Evolutionary conservation across 1,284 basidiomycete genomes (phyloP).

Genomic region (Irpex sp.): DNA sequence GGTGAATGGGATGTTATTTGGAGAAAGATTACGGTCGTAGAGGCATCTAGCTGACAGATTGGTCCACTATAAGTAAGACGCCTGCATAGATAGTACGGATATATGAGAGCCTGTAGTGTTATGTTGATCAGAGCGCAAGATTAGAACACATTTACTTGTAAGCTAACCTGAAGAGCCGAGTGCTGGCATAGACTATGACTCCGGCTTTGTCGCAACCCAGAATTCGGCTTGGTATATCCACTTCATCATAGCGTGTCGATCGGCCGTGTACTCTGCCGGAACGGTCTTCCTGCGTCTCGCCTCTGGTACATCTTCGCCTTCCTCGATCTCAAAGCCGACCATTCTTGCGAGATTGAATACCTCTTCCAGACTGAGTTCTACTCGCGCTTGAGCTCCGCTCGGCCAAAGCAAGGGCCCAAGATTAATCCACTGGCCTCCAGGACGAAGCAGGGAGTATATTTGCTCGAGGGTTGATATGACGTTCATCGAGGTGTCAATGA

Average conservation of each 20-base stretch:
- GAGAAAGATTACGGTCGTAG: constrained; percentile 4
- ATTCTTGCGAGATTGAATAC: constrained; percentile 44
- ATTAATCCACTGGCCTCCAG: constrained; percentile 65
- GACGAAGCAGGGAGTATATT: constrained; percentile 48
- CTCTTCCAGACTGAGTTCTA: constrained; percentile 64
- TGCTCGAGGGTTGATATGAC: constrained; percentile 50
- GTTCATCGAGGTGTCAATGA: constrained; percentile 67
- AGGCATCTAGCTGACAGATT: not conserved
- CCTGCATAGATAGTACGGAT: not conserved
- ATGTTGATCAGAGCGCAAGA: not conserved
- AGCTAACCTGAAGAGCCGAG: no score
- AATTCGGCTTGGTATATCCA: constrained; percentile 66
- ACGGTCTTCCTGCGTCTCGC: constrained; percentile 34
- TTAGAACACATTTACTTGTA: no score
- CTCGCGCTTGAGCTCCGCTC: constrained; percentile 44
- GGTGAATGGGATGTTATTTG: constrained; percentile 3
- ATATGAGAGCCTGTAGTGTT: not conserved
- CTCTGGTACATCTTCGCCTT: constrained; percentile 7
- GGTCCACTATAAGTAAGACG: no score
- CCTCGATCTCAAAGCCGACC: constrained; percentile 46
- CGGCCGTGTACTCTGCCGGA: constrained; percentile 62
- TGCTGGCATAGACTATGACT: not conserved
- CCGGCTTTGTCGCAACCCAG: constrained; percentile 51
- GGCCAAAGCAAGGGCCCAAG: constrained; percentile 65
- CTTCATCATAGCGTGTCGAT: constrained; percentile 59